Evolutionary conservation across 129 eudicot genomes (phyloP), one percentile per base, ranked within the genome.

Genomic region (Chrysanthemum makinoi): DNA sequence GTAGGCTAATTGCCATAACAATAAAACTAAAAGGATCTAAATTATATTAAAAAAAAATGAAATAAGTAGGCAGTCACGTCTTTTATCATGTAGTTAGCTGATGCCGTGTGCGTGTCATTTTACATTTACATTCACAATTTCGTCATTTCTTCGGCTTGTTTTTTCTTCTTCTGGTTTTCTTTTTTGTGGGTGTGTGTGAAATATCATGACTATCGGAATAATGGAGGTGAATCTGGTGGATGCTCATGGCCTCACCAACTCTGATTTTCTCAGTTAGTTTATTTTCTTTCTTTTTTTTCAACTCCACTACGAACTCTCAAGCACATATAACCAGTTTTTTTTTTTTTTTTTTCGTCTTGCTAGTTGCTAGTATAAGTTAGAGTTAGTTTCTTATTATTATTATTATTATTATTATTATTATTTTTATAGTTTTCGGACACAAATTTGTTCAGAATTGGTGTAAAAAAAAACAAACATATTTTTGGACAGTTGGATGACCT

Each of bases 171-270:
- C 2, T 30, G 35, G 35, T 57, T 63, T 61, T 1, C 49, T 50
- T 13, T 19, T 26, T 30, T 61, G 50, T 22, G 39, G 22, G 70
- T 17, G 2, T 43, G 24, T 18, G 16, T 17, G 71, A 69, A 28
- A 52, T 63, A 90, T 79, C 24, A 22, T 22, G 97, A 65, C 79
- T 62, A 76, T 68, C 20, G 97, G 97, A 69, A 59, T 77, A 55
- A 74, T 90, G 87, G 95, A 90, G 86, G 95, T 90, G 72, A 68
- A 64, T 3, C 69, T 90, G 48, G 69, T 85, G 70, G 78, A 74
- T 35, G 95, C 95, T 39, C 81, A 48, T 58, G 91, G 91, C 62
- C 95, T 90, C 79, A 80, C 67, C 58, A 77, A 74, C 62, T 28
- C 79, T 57, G 95, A 85, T 51, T 64, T 90, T 66, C 56, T 87